A percentile compares a stretch with the other conserved stretches of the same genome.
Conservation (phyloP, 768 basidiomycete species). For the Kwoniella sp. region DNA sequence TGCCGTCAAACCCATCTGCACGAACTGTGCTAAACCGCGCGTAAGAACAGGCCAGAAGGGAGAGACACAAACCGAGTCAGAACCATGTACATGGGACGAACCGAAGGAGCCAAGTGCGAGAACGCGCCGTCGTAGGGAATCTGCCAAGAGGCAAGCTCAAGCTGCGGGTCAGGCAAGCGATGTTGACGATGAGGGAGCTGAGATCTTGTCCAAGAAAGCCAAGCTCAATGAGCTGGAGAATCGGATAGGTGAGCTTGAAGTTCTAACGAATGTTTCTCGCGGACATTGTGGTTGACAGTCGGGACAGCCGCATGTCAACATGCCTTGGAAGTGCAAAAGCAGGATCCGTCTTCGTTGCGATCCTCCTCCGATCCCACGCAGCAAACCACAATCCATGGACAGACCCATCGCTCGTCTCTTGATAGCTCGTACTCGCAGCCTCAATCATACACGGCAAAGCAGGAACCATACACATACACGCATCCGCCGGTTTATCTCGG, state of each 20-base stretch:
- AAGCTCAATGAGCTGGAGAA: conserved; percentile 32
- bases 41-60: conserved; percentile 10
- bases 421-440: not conserved
- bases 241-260: conserved; percentile 20
- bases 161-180: conserved; percentile 7
- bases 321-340: conserved; percentile 16
- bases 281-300: not conserved
- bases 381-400: not conserved
- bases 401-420: not conserved
- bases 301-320: conserved; percentile 18
- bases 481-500: not conserved
- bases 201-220: conserved; percentile 27
- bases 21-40: conserved; percentile 39
- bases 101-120: conserved; percentile 26
- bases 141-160: conserved; percentile 12
- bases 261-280: not conserved
- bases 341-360: not conserved
- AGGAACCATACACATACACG: not conserved
- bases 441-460: not conserved
- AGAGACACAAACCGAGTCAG: not conserved
- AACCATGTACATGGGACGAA: conserved; percentile 46
- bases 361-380: not conserved
- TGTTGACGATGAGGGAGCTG: not conserved
- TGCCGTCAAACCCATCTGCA: conserved; percentile 37
- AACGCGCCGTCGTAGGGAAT: conserved; percentile 23